A percentile compares a stretch with the other conserved stretches of the same genome.
Conservation (phyloP, 1,284 basidiomycete species). For the Tausonia pullulans region DNA sequence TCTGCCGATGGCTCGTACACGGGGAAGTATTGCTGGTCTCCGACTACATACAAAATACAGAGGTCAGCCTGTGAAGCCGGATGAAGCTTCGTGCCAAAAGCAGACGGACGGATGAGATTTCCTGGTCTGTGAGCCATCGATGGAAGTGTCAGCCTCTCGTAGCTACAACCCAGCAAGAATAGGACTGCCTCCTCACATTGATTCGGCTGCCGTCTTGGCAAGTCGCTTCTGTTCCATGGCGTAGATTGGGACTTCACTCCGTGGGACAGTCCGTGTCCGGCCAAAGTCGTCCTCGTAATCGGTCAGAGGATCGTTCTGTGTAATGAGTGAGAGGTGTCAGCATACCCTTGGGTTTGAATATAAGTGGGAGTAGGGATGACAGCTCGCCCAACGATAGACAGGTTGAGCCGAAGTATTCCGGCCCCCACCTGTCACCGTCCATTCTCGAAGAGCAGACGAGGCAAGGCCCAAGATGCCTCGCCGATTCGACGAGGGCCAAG, state of each 20-base stretch:
- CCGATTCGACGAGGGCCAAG: no score
- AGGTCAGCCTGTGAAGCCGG: not conserved
- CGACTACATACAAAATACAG: conserved; percentile 34
- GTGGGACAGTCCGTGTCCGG: conserved; percentile 50
- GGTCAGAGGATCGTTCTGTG: conserved; percentile 54
- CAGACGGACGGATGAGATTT: conserved; percentile 39
- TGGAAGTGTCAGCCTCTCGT: no score
- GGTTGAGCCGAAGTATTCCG: no score
- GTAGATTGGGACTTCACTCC: conserved; percentile 59
- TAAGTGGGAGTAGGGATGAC: conserved; percentile 28
- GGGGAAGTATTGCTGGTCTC: conserved; percentile 68
- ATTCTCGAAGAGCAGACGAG: no score
- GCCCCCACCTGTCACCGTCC: no score
- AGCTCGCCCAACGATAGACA: no score
- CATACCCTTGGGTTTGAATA: conserved; percentile 33
- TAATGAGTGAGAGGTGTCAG: conserved; percentile 4
- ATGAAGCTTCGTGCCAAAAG: conserved; percentile 12
- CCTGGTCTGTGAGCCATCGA: conserved; percentile 41
- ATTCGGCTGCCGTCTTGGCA: conserved; percentile 28
- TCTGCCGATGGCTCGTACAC: conserved; percentile 74
- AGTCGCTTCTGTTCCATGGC: conserved; percentile 29
- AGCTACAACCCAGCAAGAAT: no score
- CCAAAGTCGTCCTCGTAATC: conserved; percentile 83
- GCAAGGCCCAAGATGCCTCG: no score
- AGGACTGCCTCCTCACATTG: not conserved